A percentile compares a stretch with the other conserved stretches of the same genome.
Evolutionary conservation across 305 asterid species (phyloP).

Genomic region (Solanum hybrid): DNA sequence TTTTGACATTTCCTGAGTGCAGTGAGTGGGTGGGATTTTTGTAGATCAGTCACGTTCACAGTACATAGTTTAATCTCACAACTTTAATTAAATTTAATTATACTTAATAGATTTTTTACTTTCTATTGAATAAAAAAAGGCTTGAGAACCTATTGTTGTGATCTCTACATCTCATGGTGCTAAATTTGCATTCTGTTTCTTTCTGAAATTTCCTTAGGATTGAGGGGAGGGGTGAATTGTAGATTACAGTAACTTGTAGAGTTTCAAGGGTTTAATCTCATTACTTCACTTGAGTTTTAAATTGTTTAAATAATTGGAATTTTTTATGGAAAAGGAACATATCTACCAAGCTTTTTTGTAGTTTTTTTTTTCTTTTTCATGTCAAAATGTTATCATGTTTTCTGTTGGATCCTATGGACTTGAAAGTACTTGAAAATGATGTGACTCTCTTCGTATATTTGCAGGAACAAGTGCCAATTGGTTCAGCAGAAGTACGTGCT

Average conservation of each 20-base stretch:
- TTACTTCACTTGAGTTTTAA: not conserved
- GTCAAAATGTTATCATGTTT: not conserved
- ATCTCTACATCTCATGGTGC: not conserved
- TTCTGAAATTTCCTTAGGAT: not conserved
- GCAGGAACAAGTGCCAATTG: slow-evolving; percentile 86
- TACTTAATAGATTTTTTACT: not conserved
- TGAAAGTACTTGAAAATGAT: not conserved
- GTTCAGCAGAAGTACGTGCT: slow-evolving; percentile 84
- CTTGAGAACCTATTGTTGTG: not conserved
- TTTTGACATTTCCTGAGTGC: not conserved
- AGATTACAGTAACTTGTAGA: not conserved
- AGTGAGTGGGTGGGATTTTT: not conserved
- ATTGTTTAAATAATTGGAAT: not conserved
- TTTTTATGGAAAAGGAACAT: not conserved
- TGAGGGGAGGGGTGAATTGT: not conserved
- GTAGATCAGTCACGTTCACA: not conserved
- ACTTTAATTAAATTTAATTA: not conserved
- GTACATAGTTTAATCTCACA: not conserved
- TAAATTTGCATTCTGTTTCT: not conserved
- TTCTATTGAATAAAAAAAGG: not conserved
- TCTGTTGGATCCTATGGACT: not conserved
- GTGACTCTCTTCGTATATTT: slow-evolving; percentile 5
- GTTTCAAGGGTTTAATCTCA: not conserved
- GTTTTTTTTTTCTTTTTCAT: not conserved
- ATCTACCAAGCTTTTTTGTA: not conserved